These are phyloP conservation scores for Boletus tomentosulus DNA, from an alignment of 768 basidiomycete genomes.

Conservation along the genomic window DNA sequence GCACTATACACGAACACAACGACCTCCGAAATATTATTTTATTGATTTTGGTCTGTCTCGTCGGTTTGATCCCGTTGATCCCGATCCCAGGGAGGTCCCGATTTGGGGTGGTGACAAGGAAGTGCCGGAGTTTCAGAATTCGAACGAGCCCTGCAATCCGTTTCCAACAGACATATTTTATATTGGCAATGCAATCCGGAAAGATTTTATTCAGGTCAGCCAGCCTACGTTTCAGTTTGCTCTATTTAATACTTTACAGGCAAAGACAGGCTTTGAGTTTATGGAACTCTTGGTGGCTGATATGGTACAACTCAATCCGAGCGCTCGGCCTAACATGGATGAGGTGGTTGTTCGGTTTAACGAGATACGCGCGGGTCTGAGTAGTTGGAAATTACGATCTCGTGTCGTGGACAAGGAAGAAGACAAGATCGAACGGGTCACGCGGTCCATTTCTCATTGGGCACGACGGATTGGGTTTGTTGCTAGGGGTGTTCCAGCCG, in stretches of 20 bases:
- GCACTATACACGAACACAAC: slow-evolving; percentile 27
- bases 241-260: slow-evolving; percentile 11
- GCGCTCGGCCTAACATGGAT: slow-evolving; percentile 36
- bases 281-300: slow-evolving; percentile 30
- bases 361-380: neutral
- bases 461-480: slow-evolving; percentile 16
- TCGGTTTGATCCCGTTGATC: slow-evolving; percentile 23
- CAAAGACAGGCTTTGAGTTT: slow-evolving; percentile 24
- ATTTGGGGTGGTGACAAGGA: too few species aligned
- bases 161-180: slow-evolving; percentile 44
- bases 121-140: slow-evolving; percentile 36
- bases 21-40: slow-evolving; percentile 10
- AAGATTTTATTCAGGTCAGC: slow-evolving; percentile 30
- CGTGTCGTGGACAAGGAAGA: slow-evolving; percentile 19
- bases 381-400: slow-evolving; percentile 22
- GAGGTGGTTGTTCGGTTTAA: slow-evolving; percentile 26
- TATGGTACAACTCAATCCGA: slow-evolving; percentile 36
- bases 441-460: slow-evolving; percentile 22
- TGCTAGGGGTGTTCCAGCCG: slow-evolving; percentile 9
- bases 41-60: slow-evolving; percentile 33
- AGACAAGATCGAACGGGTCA: slow-evolving; percentile 7
- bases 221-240: neutral
- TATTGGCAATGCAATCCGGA: slow-evolving; percentile 35
- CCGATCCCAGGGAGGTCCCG: slow-evolving; percentile 23
- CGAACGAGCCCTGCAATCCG: slow-evolving; percentile 28